These are phyloP conservation scores for Ensete ventricosum DNA, from an alignment of 176 grass and related monocot genomes.

Conservation along the genomic window DNA sequence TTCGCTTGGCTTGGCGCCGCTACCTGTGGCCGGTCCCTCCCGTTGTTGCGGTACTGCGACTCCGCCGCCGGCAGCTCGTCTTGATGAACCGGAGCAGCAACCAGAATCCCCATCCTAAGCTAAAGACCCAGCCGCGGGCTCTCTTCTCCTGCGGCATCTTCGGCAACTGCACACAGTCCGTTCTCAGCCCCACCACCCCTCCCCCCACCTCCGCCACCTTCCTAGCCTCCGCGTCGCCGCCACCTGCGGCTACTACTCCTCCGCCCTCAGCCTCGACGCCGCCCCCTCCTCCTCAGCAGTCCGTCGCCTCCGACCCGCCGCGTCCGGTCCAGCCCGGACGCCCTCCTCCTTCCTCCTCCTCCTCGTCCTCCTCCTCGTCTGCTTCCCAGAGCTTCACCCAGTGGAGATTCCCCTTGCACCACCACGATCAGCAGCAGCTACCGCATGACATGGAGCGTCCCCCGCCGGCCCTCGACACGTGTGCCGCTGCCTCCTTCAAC, in stretches of 20 bases:
- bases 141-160: conserved; percentile 78
- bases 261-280: conserved; percentile 4
- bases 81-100: conserved; percentile 12
- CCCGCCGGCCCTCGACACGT: neutral
- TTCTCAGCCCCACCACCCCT: conserved; percentile 36
- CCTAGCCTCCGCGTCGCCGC: neutral
- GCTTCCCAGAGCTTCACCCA: conserved; percentile 81
- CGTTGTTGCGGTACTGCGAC: neutral
- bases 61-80: neutral
- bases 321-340: neutral
- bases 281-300: conserved; percentile 7
- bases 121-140: conserved; percentile 57
- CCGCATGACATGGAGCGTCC: neutral
- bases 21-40: too few species aligned
- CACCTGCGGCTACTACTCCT: neutral
- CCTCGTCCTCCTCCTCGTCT: conserved; percentile 57
- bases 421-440: conserved; percentile 48
- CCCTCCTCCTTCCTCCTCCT: conserved; percentile 25
- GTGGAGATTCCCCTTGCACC: conserved; percentile 56
- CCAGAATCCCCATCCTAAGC: conserved; percentile 25
- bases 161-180: conserved; percentile 66
- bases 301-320: conserved; percentile 9
- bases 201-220: conserved; percentile 17
- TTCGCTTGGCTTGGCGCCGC: too few species aligned
- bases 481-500: conserved; percentile 22